These are phyloP conservation scores for Umbelopsis sp. DNA, from an alignment of 192 early-diverging fungal genomes.

Conservation along the genomic window DNA sequence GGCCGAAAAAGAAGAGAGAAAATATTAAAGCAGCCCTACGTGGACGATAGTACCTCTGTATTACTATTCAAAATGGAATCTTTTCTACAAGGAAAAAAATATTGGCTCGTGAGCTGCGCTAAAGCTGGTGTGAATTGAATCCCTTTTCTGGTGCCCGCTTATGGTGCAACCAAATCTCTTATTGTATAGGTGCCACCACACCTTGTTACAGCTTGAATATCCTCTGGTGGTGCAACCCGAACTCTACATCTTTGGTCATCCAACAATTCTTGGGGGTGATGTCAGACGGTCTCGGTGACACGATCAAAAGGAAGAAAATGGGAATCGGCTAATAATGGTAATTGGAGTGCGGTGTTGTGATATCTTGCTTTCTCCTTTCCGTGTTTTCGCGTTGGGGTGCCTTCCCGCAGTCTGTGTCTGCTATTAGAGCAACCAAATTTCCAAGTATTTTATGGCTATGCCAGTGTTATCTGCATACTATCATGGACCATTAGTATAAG, in stretches of 20 bases:
- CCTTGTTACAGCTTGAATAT: too few relatives aligned
- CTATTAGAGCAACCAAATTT: too few relatives aligned
- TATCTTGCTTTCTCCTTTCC: too few relatives aligned
- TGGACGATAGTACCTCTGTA: constrained; percentile 17
- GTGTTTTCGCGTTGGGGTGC: too few relatives aligned
- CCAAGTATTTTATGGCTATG: too few relatives aligned
- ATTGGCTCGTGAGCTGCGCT: constrained; percentile 2
- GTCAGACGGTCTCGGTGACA: constrained; percentile 21
- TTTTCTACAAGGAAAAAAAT: constrained; percentile 1
- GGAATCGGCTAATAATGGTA: not conserved
- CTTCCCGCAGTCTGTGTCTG: too few relatives aligned
- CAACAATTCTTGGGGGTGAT: constrained; percentile 15
- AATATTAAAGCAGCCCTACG: not conserved
- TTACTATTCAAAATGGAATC: constrained; percentile 15
- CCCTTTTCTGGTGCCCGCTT: not conserved
- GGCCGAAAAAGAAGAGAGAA: not conserved
- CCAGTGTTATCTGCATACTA: too few relatives aligned
- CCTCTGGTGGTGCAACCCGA: not conserved
- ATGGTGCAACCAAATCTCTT: constrained; percentile 14
- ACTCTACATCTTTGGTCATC: constrained; percentile 8
- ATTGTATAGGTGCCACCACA: too few relatives aligned
- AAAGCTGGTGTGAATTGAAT: constrained; percentile 18
- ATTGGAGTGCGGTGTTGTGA: too few relatives aligned
- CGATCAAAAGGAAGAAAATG: constrained; percentile 11
- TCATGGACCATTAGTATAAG: too few relatives aligned